Evolutionary conservation across 1,284 basidiomycete genomes (phyloP), one percentile per base, ranked within the genome.

Genomic region (Clitocybe nebularis): DNA sequence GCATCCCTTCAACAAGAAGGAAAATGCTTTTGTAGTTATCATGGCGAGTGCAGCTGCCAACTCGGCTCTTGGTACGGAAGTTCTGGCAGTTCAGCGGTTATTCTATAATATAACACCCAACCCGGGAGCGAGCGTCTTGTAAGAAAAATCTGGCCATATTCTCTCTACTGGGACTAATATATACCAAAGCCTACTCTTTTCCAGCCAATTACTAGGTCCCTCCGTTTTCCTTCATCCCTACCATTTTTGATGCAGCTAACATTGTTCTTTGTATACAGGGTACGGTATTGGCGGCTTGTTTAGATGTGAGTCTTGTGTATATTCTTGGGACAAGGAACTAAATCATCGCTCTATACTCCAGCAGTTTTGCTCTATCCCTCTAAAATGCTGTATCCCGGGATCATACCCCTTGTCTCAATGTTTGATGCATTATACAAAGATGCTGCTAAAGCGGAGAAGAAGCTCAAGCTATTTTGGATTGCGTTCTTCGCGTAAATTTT

Each of bases 11-110:
- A 66, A 69, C 46, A 66, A 64, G 48, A 71, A 70, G 45, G 76
- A 84, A 53, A 77, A 82, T 57, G 76, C 77, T 0, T 75, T 76
- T 20, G 77, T 84, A 26, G 71, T 81, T 14, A 82, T 85, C 51
- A 82, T 85, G 79, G 59, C 81, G 1, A 78, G 77, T 25, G 79
- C 84, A 3, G 80, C 82, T 0, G 72, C 79, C 1, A 73, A 73
- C 4, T 76, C 79, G 0, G 82, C 84, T 0, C 69, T 82, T 30
- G 84, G 74, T 1, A 82, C 82, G 36, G 76, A 81, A 44, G 69
- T 88, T 26, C 71, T 85, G 35, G 79, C 82, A 0, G 81, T 81
- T 0, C 72, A 86, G 35, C 70, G 77, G 33, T 50, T 68, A 19
- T 72, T 61, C 34, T 84, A 85, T 49, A 67, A 77, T 49, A 71